Conservation (phyloP, 768 basidiomycete genomes). For the Podaxis sp. region DNA sequence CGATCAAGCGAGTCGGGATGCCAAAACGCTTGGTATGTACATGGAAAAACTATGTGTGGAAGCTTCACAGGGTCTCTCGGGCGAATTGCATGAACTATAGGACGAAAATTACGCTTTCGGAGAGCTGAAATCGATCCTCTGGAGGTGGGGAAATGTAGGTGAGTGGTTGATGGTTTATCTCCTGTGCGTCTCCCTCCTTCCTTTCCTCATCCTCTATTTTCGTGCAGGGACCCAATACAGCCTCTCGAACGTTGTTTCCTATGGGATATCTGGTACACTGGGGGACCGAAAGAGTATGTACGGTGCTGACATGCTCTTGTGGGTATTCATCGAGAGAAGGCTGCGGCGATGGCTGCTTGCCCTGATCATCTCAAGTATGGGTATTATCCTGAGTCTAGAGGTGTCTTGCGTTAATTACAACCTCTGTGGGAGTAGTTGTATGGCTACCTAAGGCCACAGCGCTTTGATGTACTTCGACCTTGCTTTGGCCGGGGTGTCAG, state of each 20-base stretch:
- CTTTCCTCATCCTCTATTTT: constrained; percentile 39
- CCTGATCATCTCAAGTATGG: too few relatives aligned
- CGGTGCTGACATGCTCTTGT: neutral
- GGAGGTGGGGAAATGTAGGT: neutral
- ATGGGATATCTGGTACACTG: constrained; percentile 78
- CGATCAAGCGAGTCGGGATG: constrained; percentile 42
- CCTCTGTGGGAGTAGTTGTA: too few relatives aligned
- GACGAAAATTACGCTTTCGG: neutral
- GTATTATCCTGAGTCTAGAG: too few relatives aligned
- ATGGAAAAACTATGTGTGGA: constrained; percentile 40
- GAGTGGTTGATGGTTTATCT: neutral
- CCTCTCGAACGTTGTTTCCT: constrained; percentile 51
- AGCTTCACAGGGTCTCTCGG: neutral
- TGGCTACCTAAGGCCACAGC: too few relatives aligned
- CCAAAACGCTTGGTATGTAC: constrained; percentile 45
- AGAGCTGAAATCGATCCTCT: neutral
- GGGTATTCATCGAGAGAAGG: too few relatives aligned
- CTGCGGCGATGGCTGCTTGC: too few relatives aligned
- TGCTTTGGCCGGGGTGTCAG: too few relatives aligned
- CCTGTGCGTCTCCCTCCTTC: constrained; percentile 24
- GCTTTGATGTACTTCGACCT: too few relatives aligned
- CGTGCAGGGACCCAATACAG: constrained; percentile 23
- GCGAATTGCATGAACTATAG: neutral
- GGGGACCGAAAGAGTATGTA: constrained; percentile 60
- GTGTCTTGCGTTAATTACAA: too few relatives aligned